These are phyloP conservation scores for Lophiotrema nucula DNA, from an alignment of 495 filamentous ascomycete genomes.

Conservation along the genomic window DNA sequence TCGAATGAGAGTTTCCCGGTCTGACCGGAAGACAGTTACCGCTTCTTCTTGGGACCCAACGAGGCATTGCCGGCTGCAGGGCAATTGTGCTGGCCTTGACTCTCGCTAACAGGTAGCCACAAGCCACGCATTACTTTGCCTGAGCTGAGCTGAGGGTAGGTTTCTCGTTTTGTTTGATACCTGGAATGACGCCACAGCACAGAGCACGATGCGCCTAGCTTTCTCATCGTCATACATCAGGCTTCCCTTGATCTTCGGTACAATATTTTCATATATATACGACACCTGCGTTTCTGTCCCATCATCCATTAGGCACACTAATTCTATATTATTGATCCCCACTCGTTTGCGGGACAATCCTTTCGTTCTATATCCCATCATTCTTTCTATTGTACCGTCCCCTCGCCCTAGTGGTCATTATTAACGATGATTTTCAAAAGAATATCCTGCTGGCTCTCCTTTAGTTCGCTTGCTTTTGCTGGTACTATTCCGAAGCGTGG, in stretches of 20 bases:
- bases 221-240: conserved; percentile 8
- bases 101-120: neutral
- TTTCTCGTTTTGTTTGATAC: neutral
- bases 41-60: neutral
- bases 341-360: neutral
- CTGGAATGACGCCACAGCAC: conserved; percentile 4
- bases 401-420: neutral
- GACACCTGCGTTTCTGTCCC: neutral
- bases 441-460: conserved; percentile 14
- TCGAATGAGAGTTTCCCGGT: neutral
- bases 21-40: conserved; percentile 8
- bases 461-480: conserved; percentile 19
- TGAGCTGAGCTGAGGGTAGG: neutral
- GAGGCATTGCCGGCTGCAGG: neutral
- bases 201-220: neutral
- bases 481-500: conserved; percentile 13
- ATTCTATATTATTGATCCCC: neutral
- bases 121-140: conserved; percentile 9
- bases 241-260: neutral
- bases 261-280: conserved; percentile 15
- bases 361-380: neutral
- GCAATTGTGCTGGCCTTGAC: neutral
- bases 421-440: conserved; percentile 16
- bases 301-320: neutral
- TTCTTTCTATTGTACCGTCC: neutral